phyloP scores from a whole-genome alignment of 345 rosid genomes.

The Arabidopsis arenosa region DNA sequence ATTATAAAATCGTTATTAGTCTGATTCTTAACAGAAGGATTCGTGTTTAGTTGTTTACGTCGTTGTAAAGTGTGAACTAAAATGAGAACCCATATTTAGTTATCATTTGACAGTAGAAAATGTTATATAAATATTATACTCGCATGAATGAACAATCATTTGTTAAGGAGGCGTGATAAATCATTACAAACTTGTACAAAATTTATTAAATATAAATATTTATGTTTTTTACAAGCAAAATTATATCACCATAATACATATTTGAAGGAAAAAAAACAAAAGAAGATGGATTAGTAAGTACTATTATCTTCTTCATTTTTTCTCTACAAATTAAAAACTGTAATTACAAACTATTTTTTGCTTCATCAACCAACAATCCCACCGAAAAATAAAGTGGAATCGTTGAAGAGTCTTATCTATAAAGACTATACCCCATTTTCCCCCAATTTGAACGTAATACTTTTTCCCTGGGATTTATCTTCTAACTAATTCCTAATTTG shows the following conservation, averaged over 20 bases:
- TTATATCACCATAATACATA: conserved; percentile 23
- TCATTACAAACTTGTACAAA: conserved; percentile 15
- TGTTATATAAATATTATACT: neutral
- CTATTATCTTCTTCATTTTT: conserved; percentile 27
- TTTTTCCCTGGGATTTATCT: conserved; percentile 16
- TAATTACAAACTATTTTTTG: conserved; percentile 56
- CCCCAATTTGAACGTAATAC: conserved; percentile 16
- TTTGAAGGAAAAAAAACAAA: conserved; percentile 11
- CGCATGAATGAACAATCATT: conserved; percentile 40
- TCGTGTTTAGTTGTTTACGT: conserved; percentile 23
- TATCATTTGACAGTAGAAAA: neutral
- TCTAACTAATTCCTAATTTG: conserved; percentile 21
- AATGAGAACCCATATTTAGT: neutral
- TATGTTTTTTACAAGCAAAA: conserved; percentile 49
- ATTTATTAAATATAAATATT: conserved; percentile 25
- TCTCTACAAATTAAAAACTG: conserved; percentile 55
- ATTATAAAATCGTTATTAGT: neutral
- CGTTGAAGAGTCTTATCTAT: conserved; percentile 45
- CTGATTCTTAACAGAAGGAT: too few species aligned
- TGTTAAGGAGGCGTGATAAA: conserved; percentile 44
- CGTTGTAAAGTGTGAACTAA: conserved; percentile 28
- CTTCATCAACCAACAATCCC: conserved; percentile 59
- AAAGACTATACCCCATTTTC: conserved; percentile 37
- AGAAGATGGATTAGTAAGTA: conserved; percentile 44
- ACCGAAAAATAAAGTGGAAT: conserved; percentile 71